Base-by-base conservation (phyloP, 169 alveolate species). In the Cryptosporidium muris region DNA sequence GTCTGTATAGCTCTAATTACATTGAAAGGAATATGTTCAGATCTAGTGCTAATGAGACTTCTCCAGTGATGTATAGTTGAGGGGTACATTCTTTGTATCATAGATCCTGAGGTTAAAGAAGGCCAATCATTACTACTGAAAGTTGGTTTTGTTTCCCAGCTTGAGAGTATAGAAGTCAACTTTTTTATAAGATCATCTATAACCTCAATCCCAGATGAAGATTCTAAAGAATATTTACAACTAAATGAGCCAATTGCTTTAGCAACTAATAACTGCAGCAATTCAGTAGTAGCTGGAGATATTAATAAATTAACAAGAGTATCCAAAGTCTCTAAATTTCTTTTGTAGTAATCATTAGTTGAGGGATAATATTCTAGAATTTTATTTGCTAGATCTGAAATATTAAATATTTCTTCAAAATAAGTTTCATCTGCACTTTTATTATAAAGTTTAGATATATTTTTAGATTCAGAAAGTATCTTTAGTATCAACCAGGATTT, bases 81-180 rank as follows among this genome's bases (percentile, higher is more conserved):
- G 5, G 85, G 85, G 9, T 58, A 58, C 85, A 74, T 74, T 8
- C 68, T 25, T 37, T 38, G 34, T 16, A 58, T 47, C 7, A 74
- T 11, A 8, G 74, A 25, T 43, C 51, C 47, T 3, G 45, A 25
- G 62, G 60, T 12, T 58, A 34, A 4, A 42, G 16, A 36, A 8
- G 85, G 85, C 85, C 85, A 74, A 36, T 74, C 67, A 12, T 47
- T 49, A 1, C 14, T 11, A 36, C 40, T 16, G 36, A 66, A 66
- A 34, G 37, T 52, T 37, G 14, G 47, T 2, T 58, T 48, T 11
- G 11, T 36, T n/a, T 66, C 81, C 47, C 37, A 66, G n/a, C 7
- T 11, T 9, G 48, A 16, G 12, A 66, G 51, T 11, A 66, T 58
- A n/a, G 7, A 11, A 8, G 16, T 51, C 14, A 64, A 66, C 14